Percentiles rank a stretch among this genome's conserved stretches.
Evolutionary conservation across 1,284 basidiomycete genomes (phyloP).

Genomic region (Chondrostereum purpureum): DNA sequence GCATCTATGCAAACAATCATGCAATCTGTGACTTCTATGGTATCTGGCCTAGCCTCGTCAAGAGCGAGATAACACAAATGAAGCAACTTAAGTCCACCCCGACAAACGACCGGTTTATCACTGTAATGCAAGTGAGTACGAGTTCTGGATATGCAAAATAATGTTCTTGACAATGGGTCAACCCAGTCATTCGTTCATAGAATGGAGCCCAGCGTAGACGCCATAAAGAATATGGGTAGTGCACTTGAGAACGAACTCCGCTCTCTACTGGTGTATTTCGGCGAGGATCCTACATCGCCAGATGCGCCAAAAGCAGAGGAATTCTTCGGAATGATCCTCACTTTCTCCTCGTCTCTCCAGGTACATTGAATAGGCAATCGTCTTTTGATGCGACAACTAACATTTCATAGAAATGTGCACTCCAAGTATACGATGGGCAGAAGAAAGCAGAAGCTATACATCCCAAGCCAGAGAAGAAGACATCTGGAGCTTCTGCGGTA

Average conservation of each 20-base stretch:
- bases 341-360: constrained; percentile 71
- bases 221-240: constrained; percentile 55
- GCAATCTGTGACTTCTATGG: constrained; percentile 54
- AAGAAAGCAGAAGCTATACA: constrained; percentile 24
- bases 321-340: constrained; percentile 67
- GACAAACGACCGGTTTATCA: constrained; percentile 54
- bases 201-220: constrained; percentile 47
- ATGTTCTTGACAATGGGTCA: constrained; percentile 1
- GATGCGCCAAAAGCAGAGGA: constrained; percentile 71
- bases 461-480: constrained; percentile 18
- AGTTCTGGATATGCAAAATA: not conserved
- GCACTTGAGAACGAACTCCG: constrained; percentile 55
- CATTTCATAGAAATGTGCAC: constrained; percentile 58
- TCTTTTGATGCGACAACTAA: not conserved
- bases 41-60: constrained; percentile 53
- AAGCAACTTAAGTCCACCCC: constrained; percentile 25
- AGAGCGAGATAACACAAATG: constrained; percentile 46
- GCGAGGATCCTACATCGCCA: constrained; percentile 56
- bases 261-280: constrained; percentile 63
- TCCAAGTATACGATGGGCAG: constrained; percentile 60
- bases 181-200: constrained; percentile 51
- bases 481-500: constrained; percentile 18
- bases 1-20: constrained; percentile 65
- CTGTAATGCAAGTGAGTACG: constrained; percentile 56
- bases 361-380: constrained; percentile 25